Evolutionary conservation across 2,329 filamentous ascomycete species (phyloP), one percentile per base, ranked within the genome.

Genomic region (Colletotrichum salicis): DNA sequence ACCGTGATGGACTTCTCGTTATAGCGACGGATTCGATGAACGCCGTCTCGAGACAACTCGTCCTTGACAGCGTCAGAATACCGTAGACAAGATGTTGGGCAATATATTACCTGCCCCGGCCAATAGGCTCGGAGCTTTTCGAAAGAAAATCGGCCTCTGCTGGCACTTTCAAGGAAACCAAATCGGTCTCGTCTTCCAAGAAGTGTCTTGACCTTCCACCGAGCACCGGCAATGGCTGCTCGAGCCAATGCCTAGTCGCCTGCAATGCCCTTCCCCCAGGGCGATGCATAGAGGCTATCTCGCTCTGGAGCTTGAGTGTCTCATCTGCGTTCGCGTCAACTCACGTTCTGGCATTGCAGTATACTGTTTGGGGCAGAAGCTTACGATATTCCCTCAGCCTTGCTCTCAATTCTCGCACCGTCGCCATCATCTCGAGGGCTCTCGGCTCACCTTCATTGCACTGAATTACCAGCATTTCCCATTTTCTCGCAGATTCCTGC

Each of bases 141-240:
- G 52, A 64, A 11, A 64, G 52, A 12, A 45, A 54, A 33, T 64
- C 62, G 4, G n/a, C 22, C 35, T 64, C 62, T 13, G 27, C 27
- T 6, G 33, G n/a, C 29, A 33, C 33, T 37, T 56, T 64, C n/a
- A 64, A 5, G 15, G 51, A 22, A n/a, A 41, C 33, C 12, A 58
- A 22, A 5, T 58, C 56, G 12, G 33, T 7, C 5, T 22, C 11
- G 22, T 58, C 56, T n/a, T 58, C 33, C 19, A 58, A 31, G 29
- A 33, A 37, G 6, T 22, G 11, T 22, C 15, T 27, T 13, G 56
- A n/a, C 5, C 29, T 35, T 7, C 56, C 56, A 22, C 56, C 56
- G 3, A 58, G 33, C 2, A 13, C 19, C 3, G n/a, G 56, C 31
- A 12, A n/a, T 6, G 33, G 56, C 19, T 37, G 27, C n/a, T 24